Evolutionary conservation across 2,329 filamentous ascomycete genomes (phyloP).

Genomic region (Colletotrichum magnum): DNA sequence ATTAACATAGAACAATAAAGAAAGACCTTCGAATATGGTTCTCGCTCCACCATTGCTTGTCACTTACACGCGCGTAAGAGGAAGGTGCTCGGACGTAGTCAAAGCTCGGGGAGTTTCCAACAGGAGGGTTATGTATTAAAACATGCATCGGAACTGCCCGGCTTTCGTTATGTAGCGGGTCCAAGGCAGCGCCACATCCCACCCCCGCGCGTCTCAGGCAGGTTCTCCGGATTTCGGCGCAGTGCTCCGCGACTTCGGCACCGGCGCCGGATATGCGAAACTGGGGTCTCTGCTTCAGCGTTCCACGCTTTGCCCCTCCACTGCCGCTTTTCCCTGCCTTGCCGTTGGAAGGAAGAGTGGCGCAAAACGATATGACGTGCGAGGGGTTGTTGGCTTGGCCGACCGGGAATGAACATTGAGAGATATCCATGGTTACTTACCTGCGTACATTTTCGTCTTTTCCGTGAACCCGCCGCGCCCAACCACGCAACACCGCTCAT

Average conservation of each 20-base stretch:
- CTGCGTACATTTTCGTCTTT: neutral
- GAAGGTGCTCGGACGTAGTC: too few relatives aligned
- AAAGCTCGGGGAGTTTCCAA: too few relatives aligned
- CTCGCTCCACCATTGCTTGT: too few relatives aligned
- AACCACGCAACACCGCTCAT: neutral
- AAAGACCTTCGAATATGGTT: neutral
- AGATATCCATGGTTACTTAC: neutral
- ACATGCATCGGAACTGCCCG: too few relatives aligned
- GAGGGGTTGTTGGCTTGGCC: slow-evolving; percentile 1
- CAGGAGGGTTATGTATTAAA: too few relatives aligned
- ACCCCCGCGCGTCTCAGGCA: neutral
- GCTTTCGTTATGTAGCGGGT: neutral
- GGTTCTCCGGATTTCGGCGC: slow-evolving; percentile 27
- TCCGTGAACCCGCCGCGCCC: neutral
- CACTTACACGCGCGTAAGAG: too few relatives aligned
- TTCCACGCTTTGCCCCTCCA: neutral
- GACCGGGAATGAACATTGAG: neutral
- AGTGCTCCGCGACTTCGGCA: slow-evolving; percentile 28
- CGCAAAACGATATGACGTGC: slow-evolving; percentile 27
- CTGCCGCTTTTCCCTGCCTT: slow-evolving; percentile 9
- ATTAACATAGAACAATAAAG: slow-evolving; percentile 11
- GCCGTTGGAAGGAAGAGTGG: neutral
- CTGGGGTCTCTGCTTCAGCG: neutral
- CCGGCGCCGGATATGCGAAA: slow-evolving; percentile 31
- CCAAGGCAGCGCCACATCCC: neutral